Conservation (phyloP, 2,329 filamentous ascomycete species). For the Colletotrichum gloeosporioides region DNA sequence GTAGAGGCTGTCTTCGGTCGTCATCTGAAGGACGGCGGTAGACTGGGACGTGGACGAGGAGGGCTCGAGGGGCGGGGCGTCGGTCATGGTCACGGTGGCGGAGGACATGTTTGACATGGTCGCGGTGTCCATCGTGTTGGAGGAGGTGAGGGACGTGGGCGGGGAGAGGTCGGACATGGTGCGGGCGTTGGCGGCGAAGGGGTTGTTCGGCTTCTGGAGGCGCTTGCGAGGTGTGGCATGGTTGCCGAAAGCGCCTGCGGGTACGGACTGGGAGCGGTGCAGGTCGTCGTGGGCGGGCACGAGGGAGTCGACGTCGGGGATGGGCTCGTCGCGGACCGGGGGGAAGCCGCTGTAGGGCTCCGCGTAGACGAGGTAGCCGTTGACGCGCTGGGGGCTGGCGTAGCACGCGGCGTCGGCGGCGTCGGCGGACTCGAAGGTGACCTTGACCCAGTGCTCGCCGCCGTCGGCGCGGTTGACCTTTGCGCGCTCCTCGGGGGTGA, state of each 20-base stretch:
- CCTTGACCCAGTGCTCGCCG: constrained; percentile 90
- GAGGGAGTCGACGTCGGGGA: constrained; percentile 56
- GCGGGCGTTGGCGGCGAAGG: constrained; percentile 38
- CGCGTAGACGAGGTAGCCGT: constrained; percentile 74
- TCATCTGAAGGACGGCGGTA: background rate
- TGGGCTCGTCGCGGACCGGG: constrained; percentile 67
- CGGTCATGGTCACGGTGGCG: constrained; percentile 52
- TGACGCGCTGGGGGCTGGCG: constrained; percentile 73
- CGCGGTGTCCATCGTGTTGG: constrained; percentile 62
- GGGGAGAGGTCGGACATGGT: constrained; percentile 42
- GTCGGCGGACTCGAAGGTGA: constrained; percentile 78
- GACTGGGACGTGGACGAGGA: background rate
- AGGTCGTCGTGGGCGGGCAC: constrained; percentile 35
- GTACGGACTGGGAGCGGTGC: constrained; percentile 40
- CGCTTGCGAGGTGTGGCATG: constrained; percentile 29
- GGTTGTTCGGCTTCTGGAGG: constrained; percentile 30
- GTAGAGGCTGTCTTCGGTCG: constrained; percentile 46
- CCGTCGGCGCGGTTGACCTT: constrained; percentile 84
- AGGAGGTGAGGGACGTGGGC: constrained; percentile 54
- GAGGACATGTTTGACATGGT: constrained; percentile 49
- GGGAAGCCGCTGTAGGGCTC: constrained; percentile 72
- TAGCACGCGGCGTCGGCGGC: constrained; percentile 74
- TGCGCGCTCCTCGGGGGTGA: constrained; percentile 75
- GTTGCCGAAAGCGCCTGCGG: constrained; percentile 27
- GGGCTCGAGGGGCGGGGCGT: constrained; percentile 26